Evolutionary conservation across 2,329 filamentous ascomycete genomes (phyloP), one percentile per base, ranked within the genome.

Genomic region (Penicillium sp.): DNA sequence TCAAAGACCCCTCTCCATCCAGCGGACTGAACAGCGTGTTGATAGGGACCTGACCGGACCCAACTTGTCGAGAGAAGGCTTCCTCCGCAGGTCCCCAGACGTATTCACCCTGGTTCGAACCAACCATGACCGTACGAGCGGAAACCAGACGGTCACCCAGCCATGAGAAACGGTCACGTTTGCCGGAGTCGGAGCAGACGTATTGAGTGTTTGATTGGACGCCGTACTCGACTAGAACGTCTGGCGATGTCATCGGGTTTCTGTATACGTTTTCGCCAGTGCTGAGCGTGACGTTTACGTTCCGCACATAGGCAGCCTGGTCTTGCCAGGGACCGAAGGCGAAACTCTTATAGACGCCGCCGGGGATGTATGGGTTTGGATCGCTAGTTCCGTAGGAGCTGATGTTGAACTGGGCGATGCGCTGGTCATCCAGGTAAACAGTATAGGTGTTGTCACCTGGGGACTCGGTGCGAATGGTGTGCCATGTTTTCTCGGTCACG

Each of bases 41-140:
- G 22, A 34, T 35, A 8, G 31, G 47, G n/a, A 50, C 25, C 38
- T 55, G 41, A 4, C 53, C 53, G 11, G 53, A 55, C 12, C 35
- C 39, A 39, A 48, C 39, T 25, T 55, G 53, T 48, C 42, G 38
- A 14, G 53, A 55, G 20, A 55, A 55, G 5, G 42, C 39, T 37
- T 55, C 39, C 17, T 55, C 17, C 4, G 53, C 53, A 2, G 34
- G 42, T 28, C 53, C 53, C 53, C 53, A 48, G 39, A 48, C 28
- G 28, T 15, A 55, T 38, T 55, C 53, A 37, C 53, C 39, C 28
- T 55, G 53, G 6, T 48, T n/a, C 0, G 53, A 47, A 20, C 31
- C 41, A 8, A 55, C 53, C 31, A 49, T 55, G 31, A 50, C n/a
- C 3, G 34, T 37, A 10, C 34, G 31, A 22, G 47, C n/a, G 4